A percentile compares a stretch with the other conserved stretches of the same genome.
phyloP scores from a whole-genome alignment of 768 basidiomycete genomes.

The Tulasnella sp. region DNA sequence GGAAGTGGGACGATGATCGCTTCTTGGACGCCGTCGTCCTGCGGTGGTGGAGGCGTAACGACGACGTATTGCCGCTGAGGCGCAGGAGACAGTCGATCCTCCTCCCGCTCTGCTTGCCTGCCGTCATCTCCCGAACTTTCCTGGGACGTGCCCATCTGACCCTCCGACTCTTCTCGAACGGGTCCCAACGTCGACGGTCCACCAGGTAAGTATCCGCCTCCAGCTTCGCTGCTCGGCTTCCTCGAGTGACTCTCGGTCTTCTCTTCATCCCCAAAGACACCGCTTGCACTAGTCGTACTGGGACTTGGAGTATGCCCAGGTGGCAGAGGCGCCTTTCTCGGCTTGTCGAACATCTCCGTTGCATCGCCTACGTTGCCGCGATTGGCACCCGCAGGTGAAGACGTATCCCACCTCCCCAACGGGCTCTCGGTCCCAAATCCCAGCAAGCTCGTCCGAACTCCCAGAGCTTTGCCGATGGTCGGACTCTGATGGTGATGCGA shows the following conservation, averaged over 20 bases:
- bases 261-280: background rate
- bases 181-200: slow-evolving; percentile 11
- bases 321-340: slow-evolving; percentile 30
- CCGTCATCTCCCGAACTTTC: slow-evolving; percentile 5
- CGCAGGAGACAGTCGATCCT: background rate
- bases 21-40: background rate
- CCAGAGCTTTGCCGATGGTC: slow-evolving; percentile 23
- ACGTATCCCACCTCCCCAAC: slow-evolving; percentile 4
- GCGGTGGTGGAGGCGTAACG: slow-evolving; percentile 28
- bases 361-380: background rate
- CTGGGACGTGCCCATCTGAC: slow-evolving; percentile 17
- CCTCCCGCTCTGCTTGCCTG: background rate
- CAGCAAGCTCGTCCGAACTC: slow-evolving; percentile 28
- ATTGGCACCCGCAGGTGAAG: background rate
- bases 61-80: slow-evolving; percentile 17
- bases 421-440: slow-evolving; percentile 27
- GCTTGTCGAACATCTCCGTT: background rate
- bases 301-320: slow-evolving; percentile 1
- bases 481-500: slow-evolving; percentile 1
- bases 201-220: background rate
- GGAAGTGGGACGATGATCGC: background rate
- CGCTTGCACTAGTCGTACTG: background rate
- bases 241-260: background rate
- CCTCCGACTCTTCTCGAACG: background rate
- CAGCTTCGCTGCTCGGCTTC: background rate